phyloP scores from a whole-genome alignment of 2,329 filamentous ascomycete genomes.

The Cladosporium colombiae region DNA sequence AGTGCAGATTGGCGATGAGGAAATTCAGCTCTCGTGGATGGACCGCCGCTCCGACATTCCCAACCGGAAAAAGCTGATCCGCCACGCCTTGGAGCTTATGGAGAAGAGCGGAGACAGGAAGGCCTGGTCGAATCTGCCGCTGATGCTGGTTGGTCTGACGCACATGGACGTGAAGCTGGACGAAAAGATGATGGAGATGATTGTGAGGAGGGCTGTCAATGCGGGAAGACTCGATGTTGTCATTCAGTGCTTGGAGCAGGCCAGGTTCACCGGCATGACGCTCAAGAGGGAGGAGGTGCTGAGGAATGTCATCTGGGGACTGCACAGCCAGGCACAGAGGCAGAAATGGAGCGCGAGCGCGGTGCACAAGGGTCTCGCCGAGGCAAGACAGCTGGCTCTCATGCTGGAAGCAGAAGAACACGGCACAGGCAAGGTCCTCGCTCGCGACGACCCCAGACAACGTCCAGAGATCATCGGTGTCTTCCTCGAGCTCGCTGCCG shows the following conservation, averaged over 20 bases:
- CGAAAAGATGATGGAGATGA: conserved; percentile 33
- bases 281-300: conserved; percentile 37
- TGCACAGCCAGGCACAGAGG: conserved; percentile 38
- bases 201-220: conserved; percentile 36
- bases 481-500: conserved; percentile 46
- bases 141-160: conserved; percentile 37
- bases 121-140: conserved; percentile 41
- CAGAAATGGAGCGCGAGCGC: conserved; percentile 41
- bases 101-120: conserved; percentile 24
- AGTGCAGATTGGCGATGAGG: conserved; percentile 44
- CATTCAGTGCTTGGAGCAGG: conserved; percentile 36
- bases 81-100: conserved; percentile 36
- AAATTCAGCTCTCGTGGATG: conserved; percentile 39
- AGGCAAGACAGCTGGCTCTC: conserved; percentile 42
- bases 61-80: conserved; percentile 29
- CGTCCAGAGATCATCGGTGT: conserved; percentile 44
- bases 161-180: conserved; percentile 26
- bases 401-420: conserved; percentile 47
- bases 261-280: conserved; percentile 37
- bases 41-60: conserved; percentile 36
- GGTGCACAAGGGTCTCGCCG: conserved; percentile 41
- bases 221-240: conserved; percentile 35
- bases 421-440: conserved; percentile 28
- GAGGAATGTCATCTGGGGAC: conserved; percentile 37
- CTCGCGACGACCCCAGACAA: conserved; percentile 35